A percentile compares a stretch with the other conserved stretches of the same genome.
Conservation (phyloP, 352 stramenopile species). For the Phytophthora litchii region DNA sequence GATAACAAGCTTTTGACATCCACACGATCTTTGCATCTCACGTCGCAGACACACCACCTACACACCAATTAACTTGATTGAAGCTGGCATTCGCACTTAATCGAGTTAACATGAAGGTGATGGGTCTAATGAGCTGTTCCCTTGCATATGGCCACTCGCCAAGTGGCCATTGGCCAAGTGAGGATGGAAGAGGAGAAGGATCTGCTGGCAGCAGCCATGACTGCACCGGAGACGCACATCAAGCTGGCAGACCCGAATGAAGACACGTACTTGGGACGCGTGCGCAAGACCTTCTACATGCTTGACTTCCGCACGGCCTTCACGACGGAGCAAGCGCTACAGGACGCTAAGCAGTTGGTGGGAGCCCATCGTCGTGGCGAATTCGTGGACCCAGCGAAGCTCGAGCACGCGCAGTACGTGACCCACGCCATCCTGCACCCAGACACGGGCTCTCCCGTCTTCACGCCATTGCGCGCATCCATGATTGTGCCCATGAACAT, state of each 20-base stretch:
- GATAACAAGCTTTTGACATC: conserved; percentile 31
- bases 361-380: conserved; percentile 46
- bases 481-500: conserved; percentile 91
- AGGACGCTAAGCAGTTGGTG: conserved; percentile 53
- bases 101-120: not conserved
- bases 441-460: conserved; percentile 68
- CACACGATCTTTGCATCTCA: not conserved
- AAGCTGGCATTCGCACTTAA: conserved; percentile 17
- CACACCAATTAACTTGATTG: conserved; percentile 7
- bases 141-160: not conserved
- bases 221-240: conserved; percentile 37
- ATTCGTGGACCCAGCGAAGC: conserved; percentile 39
- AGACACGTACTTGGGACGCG: conserved; percentile 74
- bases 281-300: conserved; percentile 85
- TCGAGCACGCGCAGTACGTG: conserved; percentile 65
- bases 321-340: conserved; percentile 54
- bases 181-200: conserved; percentile 28
- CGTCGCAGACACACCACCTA: conserved; percentile 17
- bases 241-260: conserved; percentile 81
- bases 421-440: conserved; percentile 78
- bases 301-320: conserved; percentile 83
- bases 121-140: not conserved
- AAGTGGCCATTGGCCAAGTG: not conserved
- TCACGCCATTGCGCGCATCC: conserved; percentile 76
- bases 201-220: conserved; percentile 21